These are phyloP conservation scores for Populus simonii DNA, from an alignment of 345 rosid genomes.

Conservation along the genomic window DNA sequence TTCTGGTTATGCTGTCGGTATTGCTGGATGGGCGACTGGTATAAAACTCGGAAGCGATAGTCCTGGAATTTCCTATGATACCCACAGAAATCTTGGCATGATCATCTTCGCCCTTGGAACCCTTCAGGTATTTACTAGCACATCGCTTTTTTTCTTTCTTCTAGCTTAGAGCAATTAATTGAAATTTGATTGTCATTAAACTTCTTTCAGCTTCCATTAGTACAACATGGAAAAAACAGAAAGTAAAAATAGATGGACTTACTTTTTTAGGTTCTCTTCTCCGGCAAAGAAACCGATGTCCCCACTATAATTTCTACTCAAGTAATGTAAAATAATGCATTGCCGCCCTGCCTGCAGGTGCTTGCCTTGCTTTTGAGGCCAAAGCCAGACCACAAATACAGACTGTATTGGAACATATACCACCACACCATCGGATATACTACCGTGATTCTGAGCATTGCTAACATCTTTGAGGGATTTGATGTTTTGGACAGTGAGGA, in stretches of 20 bases:
- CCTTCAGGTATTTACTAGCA: constrained; percentile 54
- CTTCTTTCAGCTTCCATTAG: no score
- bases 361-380: constrained; percentile 84
- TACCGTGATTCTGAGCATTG: constrained; percentile 51
- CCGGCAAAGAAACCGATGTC: background rate
- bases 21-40: constrained; percentile 88
- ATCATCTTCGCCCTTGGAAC: constrained; percentile 64
- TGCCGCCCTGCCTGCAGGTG: constrained; percentile 27
- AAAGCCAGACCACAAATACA: constrained; percentile 77
- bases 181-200: background rate
- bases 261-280: background rate
- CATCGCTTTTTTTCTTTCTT: background rate
- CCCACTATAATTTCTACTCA: background rate
- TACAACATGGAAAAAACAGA: background rate
- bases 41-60: constrained; percentile 64
- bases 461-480: constrained; percentile 67
- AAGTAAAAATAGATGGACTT: background rate
- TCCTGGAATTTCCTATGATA: constrained; percentile 28
- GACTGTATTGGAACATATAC: constrained; percentile 83
- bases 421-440: constrained; percentile 75
- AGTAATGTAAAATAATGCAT: background rate
- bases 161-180: background rate
- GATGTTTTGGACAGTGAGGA: constrained; percentile 51
- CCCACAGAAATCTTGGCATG: constrained; percentile 73
- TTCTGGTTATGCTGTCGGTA: constrained; percentile 70